phyloP scores from a whole-genome alignment of 805 yeast genomes.

The Saturnispora saitoi region DNA sequence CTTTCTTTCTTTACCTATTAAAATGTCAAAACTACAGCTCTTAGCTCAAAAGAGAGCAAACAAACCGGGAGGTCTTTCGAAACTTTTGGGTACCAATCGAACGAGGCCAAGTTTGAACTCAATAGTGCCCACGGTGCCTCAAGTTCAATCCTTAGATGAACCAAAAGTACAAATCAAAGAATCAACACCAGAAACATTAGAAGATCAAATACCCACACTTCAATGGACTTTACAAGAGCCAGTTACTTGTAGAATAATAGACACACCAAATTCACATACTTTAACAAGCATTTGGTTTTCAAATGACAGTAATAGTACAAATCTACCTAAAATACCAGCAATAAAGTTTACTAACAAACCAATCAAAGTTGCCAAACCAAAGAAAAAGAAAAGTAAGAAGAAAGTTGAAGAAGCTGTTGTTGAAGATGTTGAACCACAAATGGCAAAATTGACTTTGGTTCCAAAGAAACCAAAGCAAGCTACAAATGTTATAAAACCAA shows the following conservation, averaged over 20 bases:
- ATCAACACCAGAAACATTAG: neutral
- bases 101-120: neutral
- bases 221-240: neutral
- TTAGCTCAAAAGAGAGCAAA: conserved; percentile 10
- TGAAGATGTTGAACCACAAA: conserved; percentile 3
- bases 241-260: neutral
- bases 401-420: neutral
- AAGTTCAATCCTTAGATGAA: neutral
- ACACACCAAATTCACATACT: neutral
- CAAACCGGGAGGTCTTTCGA: neutral
- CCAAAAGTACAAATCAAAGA: neutral
- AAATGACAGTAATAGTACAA: neutral
- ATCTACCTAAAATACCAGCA: neutral
- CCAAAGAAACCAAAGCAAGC: conserved; percentile 3
- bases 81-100: conserved; percentile 1
- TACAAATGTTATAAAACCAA: neutral
- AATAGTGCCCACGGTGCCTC: neutral
- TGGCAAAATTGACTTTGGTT: conserved; percentile 6
- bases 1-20: neutral
- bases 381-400: conserved; percentile 8
- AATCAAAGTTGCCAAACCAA: conserved; percentile 8
- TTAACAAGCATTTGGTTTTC: neutral
- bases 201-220: neutral
- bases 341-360: conserved; percentile 32
- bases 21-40: conserved; percentile 17